Evolutionary conservation across 2,329 filamentous ascomycete species (phyloP).

Genomic region (Podosphaera fusca): DNA sequence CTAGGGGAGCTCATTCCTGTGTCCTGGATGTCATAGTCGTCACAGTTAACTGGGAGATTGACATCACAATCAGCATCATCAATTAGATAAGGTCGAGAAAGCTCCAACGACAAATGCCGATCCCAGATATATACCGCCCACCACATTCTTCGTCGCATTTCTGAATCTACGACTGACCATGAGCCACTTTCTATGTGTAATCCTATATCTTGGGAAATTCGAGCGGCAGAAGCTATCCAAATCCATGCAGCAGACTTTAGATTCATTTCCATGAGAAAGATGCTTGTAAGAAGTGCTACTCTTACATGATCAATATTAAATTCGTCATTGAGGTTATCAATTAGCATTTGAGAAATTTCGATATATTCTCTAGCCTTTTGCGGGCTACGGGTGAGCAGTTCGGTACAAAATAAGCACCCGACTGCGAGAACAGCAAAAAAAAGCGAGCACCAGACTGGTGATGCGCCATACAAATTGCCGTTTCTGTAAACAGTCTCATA

Average conservation of each 20-base stretch:
- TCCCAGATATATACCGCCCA: constrained; percentile 88
- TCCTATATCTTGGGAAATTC: constrained; percentile 63
- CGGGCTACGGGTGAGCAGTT: constrained; percentile 28
- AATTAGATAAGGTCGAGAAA: constrained; percentile 61
- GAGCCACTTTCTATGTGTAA: constrained; percentile 53
- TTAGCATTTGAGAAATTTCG: constrained; percentile 42
- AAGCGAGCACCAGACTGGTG: constrained; percentile 51
- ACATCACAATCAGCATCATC: constrained; percentile 77
- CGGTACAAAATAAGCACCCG: constrained; percentile 48
- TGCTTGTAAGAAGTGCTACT: constrained; percentile 45
- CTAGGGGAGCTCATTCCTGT: constrained; percentile 29
- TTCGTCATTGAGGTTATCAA: constrained; percentile 65
- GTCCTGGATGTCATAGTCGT: constrained; percentile 54
- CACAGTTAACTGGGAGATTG: constrained; percentile 51
- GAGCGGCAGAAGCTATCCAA: constrained; percentile 61
- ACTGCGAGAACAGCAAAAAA: constrained; percentile 70
- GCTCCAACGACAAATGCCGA: constrained; percentile 55
- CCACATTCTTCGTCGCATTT: constrained; percentile 76
- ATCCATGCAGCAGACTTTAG: constrained; percentile 65
- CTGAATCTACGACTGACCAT: constrained; percentile 53
- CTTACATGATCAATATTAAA: constrained; percentile 55
- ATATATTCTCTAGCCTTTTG: constrained; percentile 42
- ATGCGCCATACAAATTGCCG: constrained; percentile 33
- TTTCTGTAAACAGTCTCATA: constrained; percentile 56
- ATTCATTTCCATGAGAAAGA: constrained; percentile 72